A percentile compares a stretch with the other conserved stretches of the same genome.
Conservation (phyloP, 2,329 filamentous ascomycete species). For the Alternaria sp. region DNA sequence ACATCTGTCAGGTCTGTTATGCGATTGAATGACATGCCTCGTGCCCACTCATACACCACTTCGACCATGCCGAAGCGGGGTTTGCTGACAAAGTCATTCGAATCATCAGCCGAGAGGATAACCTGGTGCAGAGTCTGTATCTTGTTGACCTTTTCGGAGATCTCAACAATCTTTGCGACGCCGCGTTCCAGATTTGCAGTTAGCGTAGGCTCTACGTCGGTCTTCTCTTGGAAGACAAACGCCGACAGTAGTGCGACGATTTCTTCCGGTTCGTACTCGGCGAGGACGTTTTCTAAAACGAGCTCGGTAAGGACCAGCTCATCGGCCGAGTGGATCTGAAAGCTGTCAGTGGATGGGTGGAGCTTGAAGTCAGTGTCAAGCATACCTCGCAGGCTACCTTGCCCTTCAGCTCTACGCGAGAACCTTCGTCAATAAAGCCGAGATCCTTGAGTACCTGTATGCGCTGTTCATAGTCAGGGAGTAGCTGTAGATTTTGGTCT, state of each 20-base stretch:
- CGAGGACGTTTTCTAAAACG: slow-evolving; percentile 94
- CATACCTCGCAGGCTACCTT: slow-evolving; percentile 90
- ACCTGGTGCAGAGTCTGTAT: slow-evolving; percentile 92
- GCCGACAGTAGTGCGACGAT: slow-evolving; percentile 92
- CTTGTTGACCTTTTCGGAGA: slow-evolving; percentile 90
- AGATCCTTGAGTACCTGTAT: slow-evolving; percentile 91
- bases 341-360: slow-evolving; percentile 9
- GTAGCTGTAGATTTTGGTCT: slow-evolving; percentile 91
- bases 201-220: slow-evolving; percentile 77
- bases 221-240: slow-evolving; percentile 99
- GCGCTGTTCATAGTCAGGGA: slow-evolving; percentile 96
- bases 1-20: slow-evolving; percentile 97
- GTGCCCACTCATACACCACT: slow-evolving; percentile 98
- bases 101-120: slow-evolving; percentile 86
- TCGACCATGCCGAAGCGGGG: slow-evolving; percentile 94
- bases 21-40: slow-evolving; percentile 97
- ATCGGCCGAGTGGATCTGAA: slow-evolving; percentile 86
- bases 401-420: slow-evolving; percentile 92
- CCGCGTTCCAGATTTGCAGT: slow-evolving; percentile 83
- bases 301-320: slow-evolving; percentile 95
- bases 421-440: slow-evolving; percentile 85
- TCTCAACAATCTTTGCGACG: slow-evolving; percentile 82
- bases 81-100: slow-evolving; percentile 86
- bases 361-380: neutral
- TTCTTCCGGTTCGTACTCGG: slow-evolving; percentile 93